Evolutionary conservation across 805 yeast species (phyloP), one percentile per base, ranked within the genome.

Genomic region (Pichia phayaonensis): DNA sequence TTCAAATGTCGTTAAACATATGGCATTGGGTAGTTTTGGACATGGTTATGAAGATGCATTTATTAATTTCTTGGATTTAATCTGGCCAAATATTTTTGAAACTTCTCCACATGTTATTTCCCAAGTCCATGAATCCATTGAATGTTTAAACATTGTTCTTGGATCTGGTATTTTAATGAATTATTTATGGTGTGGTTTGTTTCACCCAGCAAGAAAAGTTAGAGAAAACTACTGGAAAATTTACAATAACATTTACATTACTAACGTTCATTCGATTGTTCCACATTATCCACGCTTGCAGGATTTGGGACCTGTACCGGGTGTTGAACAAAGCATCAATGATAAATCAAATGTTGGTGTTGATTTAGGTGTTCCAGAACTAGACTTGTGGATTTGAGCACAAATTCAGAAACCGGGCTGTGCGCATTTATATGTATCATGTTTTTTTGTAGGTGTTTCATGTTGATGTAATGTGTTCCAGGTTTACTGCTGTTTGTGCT

Each of bases 21-120:
- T 94, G 64, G 89, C 97, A 0, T 64, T 90, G 34, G 84, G 90
- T 18, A 82, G 92, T 61, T 69, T 76, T 24, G 97, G 97, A 0
- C 62, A 72, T 3, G 90, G 90, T 0, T 73, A 76, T 50, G 96
- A 88, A 57, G 95, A 84, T 56, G 86, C 89, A 0, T 89, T 94
- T 70, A 63, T 88, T 12, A 97, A 94, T 64, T 77, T 83, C 52
- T 69, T 94, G 61, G 89, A 94, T 62, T 72, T 90, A 46, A 66
- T 94, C 21, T 68, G 90, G 67, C 99, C 99, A 2, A 94, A 94
- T 63, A 72, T 94, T 2, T 90, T 80, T 63, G 99, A 92, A 65
- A 86, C 96, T 0, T 90, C 97, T 0, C 98, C 98, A 0, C 99
- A 94, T 66, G 97, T 90, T 15, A 90, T 90, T 50, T 75, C 72